Evolutionary conservation across 495 filamentous ascomycete genomes (phyloP).

Genomic region (Penicillium alfredii): DNA sequence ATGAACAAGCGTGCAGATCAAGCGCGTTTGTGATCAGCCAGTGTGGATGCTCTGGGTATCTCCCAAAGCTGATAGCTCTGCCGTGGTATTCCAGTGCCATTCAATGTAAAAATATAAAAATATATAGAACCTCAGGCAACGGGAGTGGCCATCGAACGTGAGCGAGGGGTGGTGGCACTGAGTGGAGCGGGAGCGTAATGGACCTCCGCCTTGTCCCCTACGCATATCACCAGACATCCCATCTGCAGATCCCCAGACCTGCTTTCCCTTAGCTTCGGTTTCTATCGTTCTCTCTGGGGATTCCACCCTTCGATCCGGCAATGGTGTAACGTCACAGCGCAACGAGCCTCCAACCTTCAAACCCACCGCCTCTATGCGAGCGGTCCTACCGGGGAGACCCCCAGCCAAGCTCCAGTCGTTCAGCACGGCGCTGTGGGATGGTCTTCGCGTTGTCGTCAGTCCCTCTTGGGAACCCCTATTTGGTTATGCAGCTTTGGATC

Average conservation of each 20-base stretch:
- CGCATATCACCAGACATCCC: slow-evolving; percentile 6
- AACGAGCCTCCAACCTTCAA: slow-evolving; percentile 21
- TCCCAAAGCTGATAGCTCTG: not conserved
- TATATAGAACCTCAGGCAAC: no score
- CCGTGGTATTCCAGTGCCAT: no score
- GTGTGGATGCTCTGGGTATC: not conserved
- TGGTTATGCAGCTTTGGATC: slow-evolving; percentile 7
- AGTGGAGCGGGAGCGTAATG: slow-evolving; percentile 29
- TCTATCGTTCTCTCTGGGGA: not conserved
- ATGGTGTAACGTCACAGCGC: slow-evolving; percentile 37
- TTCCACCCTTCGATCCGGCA: slow-evolving; percentile 15
- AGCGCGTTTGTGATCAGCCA: no score
- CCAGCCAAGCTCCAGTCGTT: slow-evolving; percentile 85
- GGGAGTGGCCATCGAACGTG: no score
- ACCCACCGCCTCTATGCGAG: slow-evolving; percentile 54
- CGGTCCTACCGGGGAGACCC: slow-evolving; percentile 86
- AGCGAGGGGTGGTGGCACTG: slow-evolving; percentile 18
- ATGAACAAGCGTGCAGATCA: not conserved
- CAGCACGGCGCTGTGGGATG: slow-evolving; percentile 77
- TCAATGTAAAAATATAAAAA: no score
- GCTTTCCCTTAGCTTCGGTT: slow-evolving; percentile 1
- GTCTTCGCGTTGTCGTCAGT: slow-evolving; percentile 70
- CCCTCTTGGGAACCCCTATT: not conserved
- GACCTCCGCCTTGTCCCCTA: slow-evolving; percentile 16
- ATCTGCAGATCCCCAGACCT: slow-evolving; percentile 6